Percentiles rank a stretch among this genome's conserved stretches.
Evolutionary conservation across 108 stramenopile genomes (phyloP).

Genomic region (Aurantiochytrium sp.): DNA sequence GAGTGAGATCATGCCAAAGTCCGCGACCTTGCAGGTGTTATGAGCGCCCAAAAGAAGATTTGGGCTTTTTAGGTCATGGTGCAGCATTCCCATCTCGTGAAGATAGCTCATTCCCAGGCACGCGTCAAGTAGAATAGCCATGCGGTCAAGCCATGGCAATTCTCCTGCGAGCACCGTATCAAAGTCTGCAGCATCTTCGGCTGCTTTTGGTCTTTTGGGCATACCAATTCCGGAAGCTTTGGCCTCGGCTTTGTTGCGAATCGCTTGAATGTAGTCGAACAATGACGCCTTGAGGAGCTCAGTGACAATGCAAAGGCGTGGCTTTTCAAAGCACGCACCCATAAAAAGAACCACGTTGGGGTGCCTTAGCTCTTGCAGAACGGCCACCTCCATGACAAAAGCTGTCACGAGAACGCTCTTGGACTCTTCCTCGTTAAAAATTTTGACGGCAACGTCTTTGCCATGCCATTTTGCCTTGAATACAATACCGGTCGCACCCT

Average conservation of each 20-base stretch:
- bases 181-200: neutral
- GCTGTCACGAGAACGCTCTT: neutral
- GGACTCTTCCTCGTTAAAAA: neutral
- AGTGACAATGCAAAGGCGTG: conserved; percentile 75
- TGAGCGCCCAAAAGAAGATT: conserved; percentile 76
- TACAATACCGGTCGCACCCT: neutral
- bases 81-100: conserved; percentile 79
- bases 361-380: conserved; percentile 68
- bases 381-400: conserved; percentile 18
- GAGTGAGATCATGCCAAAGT: conserved; percentile 83
- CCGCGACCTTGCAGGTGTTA: conserved; percentile 79
- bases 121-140: conserved; percentile 59
- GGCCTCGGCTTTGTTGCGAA: neutral
- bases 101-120: conserved; percentile 87
- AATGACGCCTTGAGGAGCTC: conserved; percentile 77
- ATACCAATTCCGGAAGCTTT: neutral
- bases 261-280: conserved; percentile 26
- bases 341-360: conserved; percentile 87
- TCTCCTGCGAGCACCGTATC: conserved; percentile 48
- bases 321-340: conserved; percentile 69
- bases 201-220: neutral
- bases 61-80: conserved; percentile 80
- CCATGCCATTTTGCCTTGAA: conserved; percentile 1
- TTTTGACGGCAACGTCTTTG: conserved; percentile 5
- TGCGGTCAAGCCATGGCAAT: conserved; percentile 53